phyloP scores from a whole-genome alignment of 257 asterid genomes.

The Solanum sejunctum region DNA sequence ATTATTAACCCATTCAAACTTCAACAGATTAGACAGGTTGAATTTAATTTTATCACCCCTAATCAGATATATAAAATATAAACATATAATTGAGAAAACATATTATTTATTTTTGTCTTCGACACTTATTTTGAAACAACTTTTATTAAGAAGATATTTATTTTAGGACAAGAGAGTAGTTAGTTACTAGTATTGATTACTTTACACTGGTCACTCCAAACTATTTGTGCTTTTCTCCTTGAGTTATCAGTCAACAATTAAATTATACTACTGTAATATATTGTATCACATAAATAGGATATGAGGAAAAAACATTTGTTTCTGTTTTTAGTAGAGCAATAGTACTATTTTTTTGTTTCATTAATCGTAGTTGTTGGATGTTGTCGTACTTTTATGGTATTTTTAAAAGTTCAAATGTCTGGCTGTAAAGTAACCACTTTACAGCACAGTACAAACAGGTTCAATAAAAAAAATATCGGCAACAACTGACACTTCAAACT shows the following conservation, averaged over 20 bases:
- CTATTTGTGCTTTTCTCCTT: neutral
- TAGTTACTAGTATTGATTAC: neutral
- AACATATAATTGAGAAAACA: too few relatives aligned
- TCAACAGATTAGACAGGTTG: too few relatives aligned
- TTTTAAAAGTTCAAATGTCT: neutral
- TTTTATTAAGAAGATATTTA: too few relatives aligned
- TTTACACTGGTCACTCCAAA: neutral
- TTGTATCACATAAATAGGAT: neutral
- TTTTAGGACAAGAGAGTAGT: too few relatives aligned
- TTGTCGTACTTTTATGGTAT: neutral
- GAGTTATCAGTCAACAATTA: neutral
- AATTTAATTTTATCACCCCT: too few relatives aligned
- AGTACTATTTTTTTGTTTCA: neutral
- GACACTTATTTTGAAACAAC: too few relatives aligned
- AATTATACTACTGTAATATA: neutral
- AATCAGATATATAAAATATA: too few relatives aligned
- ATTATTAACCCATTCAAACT: too few relatives aligned
- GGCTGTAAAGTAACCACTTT: neutral
- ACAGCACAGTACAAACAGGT: neutral
- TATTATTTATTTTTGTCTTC: too few relatives aligned
- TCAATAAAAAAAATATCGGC: neutral
- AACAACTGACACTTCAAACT: neutral
- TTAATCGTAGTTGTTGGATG: neutral
- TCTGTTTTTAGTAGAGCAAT: neutral
- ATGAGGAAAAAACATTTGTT: neutral